phyloP scores from a whole-genome alignment of 371 early-diverging fungal species.

The Mortierella sp. region DNA sequence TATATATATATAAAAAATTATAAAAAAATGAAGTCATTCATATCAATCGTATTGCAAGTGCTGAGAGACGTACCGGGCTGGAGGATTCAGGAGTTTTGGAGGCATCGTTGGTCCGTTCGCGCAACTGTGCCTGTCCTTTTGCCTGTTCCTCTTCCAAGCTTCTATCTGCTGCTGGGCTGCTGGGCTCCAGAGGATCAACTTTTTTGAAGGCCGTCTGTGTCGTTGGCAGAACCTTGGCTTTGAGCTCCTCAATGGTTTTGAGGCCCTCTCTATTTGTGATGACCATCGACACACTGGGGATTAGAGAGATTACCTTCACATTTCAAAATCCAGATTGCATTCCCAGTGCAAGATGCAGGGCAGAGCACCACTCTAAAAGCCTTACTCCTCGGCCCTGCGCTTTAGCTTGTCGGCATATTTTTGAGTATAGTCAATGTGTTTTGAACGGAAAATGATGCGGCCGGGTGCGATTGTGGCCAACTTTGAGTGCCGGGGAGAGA shows the following conservation, averaged over 20 bases:
- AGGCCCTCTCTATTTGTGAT: slow-evolving; percentile 56
- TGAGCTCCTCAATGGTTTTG: slow-evolving; percentile 61
- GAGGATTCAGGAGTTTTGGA: not conserved
- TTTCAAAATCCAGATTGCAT: not conserved
- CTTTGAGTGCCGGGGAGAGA: slow-evolving; percentile 8
- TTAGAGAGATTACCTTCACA: not conserved
- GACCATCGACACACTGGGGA: too few species aligned
- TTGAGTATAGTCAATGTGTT: slow-evolving; percentile 66
- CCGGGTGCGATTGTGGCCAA: slow-evolving; percentile 20
- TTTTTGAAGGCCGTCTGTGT: slow-evolving; percentile 50
- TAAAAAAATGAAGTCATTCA: too few species aligned
- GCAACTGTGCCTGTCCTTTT: not conserved
- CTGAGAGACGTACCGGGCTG: not conserved
- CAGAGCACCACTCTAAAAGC: not conserved
- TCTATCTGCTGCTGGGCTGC: not conserved
- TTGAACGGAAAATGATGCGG: slow-evolving; percentile 27
- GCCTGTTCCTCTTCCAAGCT: slow-evolving; percentile 1
- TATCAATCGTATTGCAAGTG: too few species aligned
- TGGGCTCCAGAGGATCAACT: slow-evolving; percentile 12
- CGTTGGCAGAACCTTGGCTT: slow-evolving; percentile 56
- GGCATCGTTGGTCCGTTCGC: too few species aligned
- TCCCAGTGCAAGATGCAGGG: not conserved
- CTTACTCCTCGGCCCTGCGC: slow-evolving; percentile 70
- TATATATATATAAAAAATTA: too few species aligned
- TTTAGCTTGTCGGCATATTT: slow-evolving; percentile 82